Base-by-base conservation (phyloP, 306 rosid genomes). In the Dryas alaskensis region DNA sequence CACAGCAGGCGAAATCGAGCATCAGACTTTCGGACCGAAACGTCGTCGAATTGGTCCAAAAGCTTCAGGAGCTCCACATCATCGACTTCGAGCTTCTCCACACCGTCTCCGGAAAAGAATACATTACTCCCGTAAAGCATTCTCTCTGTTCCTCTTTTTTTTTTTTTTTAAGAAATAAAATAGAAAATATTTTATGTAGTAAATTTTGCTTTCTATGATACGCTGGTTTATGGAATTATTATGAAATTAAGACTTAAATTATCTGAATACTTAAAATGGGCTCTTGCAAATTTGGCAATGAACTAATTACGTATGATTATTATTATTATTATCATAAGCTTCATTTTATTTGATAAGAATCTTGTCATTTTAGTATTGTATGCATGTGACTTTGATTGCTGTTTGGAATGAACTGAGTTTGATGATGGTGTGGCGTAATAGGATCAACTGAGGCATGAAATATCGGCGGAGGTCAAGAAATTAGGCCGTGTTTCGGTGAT, bases 61-160 rank as follows among this genome's bases (percentile, higher is more conserved):
- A 92, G 80, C 91, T 95, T 65, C 99, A 90, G 62, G 90, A 95
- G 80, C 99, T 95, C 66, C 87, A 79, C 59, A 89, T 94, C 81
- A 89, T 94, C 80, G 97, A 94, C 86, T 94, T 91, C 87, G 92
- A 94, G 40, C 98, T 94, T 52, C 97, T 91, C 58, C 92, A 91
- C 86, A 91, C 98, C 42, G 92, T 86, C 69, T 84, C 98, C 78
- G 98, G 97, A 89, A 89, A 89, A 87, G 98, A 94, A 66, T 95
- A 92, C 83, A 95, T 95, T 84, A 95, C 99, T 84, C 96, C 95
- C 8, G 96, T 94, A 81, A 62, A 7, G 67, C 58, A 73, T 68
- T 72, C 42, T 78, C 78, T 67, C 73, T 62, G 9, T 69, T 10
- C n/a, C 12, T 78, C n/a, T 14, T 14, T 25, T 37, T 48, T 50